Percentiles rank a stretch among this genome's conserved stretches.
Evolutionary conservation across 805 yeast species (phyloP).

Genomic region (Lipomyces orientalis): DNA sequence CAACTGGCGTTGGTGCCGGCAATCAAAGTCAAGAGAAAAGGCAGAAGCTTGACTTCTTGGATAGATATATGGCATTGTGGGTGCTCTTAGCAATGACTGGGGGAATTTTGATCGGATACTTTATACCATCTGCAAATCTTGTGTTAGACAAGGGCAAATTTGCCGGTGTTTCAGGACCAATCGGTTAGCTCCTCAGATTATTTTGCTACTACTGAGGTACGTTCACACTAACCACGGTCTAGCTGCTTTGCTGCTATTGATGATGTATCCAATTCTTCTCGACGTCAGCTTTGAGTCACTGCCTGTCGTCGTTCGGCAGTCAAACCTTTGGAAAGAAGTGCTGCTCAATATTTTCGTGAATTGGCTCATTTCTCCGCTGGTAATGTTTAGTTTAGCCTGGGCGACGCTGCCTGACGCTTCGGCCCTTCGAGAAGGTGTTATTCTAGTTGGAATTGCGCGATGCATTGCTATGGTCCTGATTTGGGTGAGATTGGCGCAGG

Average conservation of each 20-base stretch:
- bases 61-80: too few relatives aligned
- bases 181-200: slow-evolving; percentile 17
- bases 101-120: slow-evolving; percentile 20
- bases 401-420: slow-evolving; percentile 52
- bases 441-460: slow-evolving; percentile 62
- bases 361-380: slow-evolving; percentile 61
- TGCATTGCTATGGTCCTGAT: slow-evolving; percentile 59
- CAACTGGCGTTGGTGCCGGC: too few relatives aligned
- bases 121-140: slow-evolving; percentile 36
- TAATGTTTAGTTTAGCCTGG: slow-evolving; percentile 62
- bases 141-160: slow-evolving; percentile 35
- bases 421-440: slow-evolving; percentile 58
- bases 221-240: slow-evolving; percentile 42
- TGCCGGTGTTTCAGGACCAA: slow-evolving; percentile 40
- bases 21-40: too few relatives aligned
- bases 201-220: not conserved
- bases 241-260: slow-evolving; percentile 56
- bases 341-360: slow-evolving; percentile 52
- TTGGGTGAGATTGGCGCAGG: slow-evolving; percentile 55
- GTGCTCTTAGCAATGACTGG: too few relatives aligned
- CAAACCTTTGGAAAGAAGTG: slow-evolving; percentile 43
- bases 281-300: slow-evolving; percentile 58
- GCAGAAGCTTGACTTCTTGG: too few relatives aligned
- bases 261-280: slow-evolving; percentile 64
- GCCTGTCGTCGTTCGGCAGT: slow-evolving; percentile 40